A percentile compares a stretch with the other conserved stretches of the same genome.
Conservation (phyloP, 352 stramenopile genomes). For the Pythium rhizo-oryzae region DNA sequence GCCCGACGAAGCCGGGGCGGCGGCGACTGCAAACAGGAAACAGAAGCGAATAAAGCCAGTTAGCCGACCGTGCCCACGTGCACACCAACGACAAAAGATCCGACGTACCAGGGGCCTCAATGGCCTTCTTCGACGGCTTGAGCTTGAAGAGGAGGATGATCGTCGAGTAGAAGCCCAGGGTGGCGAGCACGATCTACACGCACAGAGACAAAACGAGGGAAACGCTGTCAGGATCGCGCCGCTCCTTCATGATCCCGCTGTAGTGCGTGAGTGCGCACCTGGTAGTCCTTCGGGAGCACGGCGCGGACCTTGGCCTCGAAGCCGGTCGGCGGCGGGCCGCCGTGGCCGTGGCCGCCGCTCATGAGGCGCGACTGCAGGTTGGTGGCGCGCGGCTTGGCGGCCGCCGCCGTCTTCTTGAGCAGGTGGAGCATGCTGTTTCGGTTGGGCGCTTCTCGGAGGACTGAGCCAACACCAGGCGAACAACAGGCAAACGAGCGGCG, state of each 20-base stretch:
- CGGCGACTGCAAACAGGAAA: conserved; percentile 34
- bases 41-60: background rate
- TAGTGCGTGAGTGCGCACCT: conserved; percentile 59
- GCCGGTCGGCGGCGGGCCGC: conserved; percentile 59
- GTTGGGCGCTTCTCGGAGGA: conserved; percentile 14
- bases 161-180: conserved; percentile 78
- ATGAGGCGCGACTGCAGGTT: conserved; percentile 72
- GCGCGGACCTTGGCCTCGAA: conserved; percentile 87
- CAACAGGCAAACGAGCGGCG: conserved; percentile 10
- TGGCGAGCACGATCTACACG: conserved; percentile 82
- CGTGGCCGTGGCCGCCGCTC: conserved; percentile 66
- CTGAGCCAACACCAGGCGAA: conserved; percentile 8
- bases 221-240: background rate
- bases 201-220: background rate
- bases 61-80: background rate
- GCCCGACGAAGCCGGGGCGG: conserved; percentile 31
- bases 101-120: conserved; percentile 52
- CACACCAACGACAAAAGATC: background rate
- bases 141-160: conserved; percentile 86
- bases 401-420: conserved; percentile 68
- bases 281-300: conserved; percentile 84
- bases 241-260: background rate
- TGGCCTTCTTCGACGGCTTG: conserved; percentile 79
- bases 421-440: conserved; percentile 64
- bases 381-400: conserved; percentile 49